Base-by-base conservation (phyloP, 169 alveolate genomes). In the Plasmodium sp. region DNA sequence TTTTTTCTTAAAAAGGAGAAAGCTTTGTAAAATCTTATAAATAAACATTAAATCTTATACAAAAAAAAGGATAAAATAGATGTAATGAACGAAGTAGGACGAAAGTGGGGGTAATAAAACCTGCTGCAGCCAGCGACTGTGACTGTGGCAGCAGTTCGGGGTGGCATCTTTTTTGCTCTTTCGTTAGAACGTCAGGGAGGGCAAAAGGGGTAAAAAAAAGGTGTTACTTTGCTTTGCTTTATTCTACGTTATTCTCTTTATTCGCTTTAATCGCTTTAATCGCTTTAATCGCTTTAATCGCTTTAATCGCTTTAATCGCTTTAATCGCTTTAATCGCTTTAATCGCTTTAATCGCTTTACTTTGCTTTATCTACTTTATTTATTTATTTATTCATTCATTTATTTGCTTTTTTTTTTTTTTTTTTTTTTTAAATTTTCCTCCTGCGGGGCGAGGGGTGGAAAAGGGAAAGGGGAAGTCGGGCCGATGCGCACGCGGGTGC, bases 321-420 rank as follows among this genome's bases (percentile, higher is more conserved):
- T 22, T 22, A 22, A 0, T 22, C 27, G 27, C 27, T 22, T 22
- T 22, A n/a, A n/a, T n/a, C n/a, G n/a, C n/a, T n/a, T n/a, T n/a
- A n/a, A n/a, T 22, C 27, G 27, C 27, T 22, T 22, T 22, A 22
- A 22, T 22, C 27, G 27, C 27, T 45, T 6, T 6, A 45, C 54
- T 45, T 9, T 10, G 58, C 18, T 48, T 9, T 43, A 83, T 36
- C 9, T 83, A 22, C 27, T 31, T 9, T n/a, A n/a, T n/a, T n/a
- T n/a, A n/a, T n/a, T n/a, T n/a, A n/a, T n/a, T n/a, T n/a, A n/a
- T n/a, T n/a, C n/a, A n/a, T n/a, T n/a, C n/a, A 22, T 33, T 74
- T 75, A 84, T 84, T 84, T 84, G 43, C 84, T 84, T 22, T 84
- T 84, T 74, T 51, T 84, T 54, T 84, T 84, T 84, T 84, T 84